phyloP scores from a whole-genome alignment of 140 eudicot genomes.

The Oenanthe javanica region DNA sequence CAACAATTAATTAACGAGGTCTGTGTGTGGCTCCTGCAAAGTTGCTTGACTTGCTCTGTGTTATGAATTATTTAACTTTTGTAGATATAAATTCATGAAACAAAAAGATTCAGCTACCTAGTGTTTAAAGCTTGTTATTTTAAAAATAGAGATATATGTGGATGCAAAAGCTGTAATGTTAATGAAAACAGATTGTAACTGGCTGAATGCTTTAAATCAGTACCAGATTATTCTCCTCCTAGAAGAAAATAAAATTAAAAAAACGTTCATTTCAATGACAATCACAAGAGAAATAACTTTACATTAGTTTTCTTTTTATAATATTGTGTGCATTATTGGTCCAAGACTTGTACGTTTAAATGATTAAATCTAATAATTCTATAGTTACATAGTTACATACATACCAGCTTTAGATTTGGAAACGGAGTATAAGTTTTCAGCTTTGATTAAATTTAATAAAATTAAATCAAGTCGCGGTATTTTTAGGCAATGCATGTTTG shows the following conservation, averaged over 20 bases:
- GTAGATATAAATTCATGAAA: background rate
- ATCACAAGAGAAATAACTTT: background rate
- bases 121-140: background rate
- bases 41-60: slow-evolving; percentile 3
- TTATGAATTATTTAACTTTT: background rate
- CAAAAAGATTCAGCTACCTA: background rate
- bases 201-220: background rate
- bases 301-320: no score
- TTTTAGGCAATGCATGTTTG: no score
- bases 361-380: background rate
- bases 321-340: background rate
- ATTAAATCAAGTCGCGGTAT: no score
- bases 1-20: background rate
- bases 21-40: background rate
- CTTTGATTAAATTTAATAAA: no score
- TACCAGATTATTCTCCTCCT: background rate
- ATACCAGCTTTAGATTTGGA: no score
- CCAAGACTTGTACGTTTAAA: background rate
- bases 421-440: background rate
- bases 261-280: no score
- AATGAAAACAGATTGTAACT: background rate
- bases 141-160: background rate
- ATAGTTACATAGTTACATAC: no score
- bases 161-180: no score
- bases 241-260: background rate